Evolutionary conservation across 371 early-diverging fungal genomes (phyloP).

Genomic region (Mortierella sp.): DNA sequence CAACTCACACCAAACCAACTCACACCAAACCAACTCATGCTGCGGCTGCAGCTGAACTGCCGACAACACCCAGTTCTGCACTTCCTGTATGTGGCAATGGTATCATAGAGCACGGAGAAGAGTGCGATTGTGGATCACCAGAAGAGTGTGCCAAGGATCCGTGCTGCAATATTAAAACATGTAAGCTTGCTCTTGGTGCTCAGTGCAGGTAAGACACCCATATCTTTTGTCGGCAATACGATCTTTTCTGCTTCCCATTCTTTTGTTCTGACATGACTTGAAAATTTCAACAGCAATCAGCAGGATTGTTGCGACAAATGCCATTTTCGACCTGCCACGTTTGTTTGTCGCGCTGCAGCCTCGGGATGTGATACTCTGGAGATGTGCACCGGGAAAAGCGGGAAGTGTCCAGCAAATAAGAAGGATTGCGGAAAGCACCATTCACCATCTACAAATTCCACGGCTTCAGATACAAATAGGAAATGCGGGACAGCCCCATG

Average conservation of each 20-base stretch:
- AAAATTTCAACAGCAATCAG: constrained; percentile 77
- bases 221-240: neutral
- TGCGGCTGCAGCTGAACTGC: neutral
- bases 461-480: constrained; percentile 2
- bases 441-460: constrained; percentile 1
- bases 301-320: constrained; percentile 85
- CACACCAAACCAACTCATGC: constrained; percentile 4
- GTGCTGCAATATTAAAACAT: constrained; percentile 87
- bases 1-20: neutral
- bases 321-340: constrained; percentile 68
- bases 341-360: constrained; percentile 79
- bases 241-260: neutral
- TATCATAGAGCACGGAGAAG: constrained; percentile 88
- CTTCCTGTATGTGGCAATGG: constrained; percentile 92
- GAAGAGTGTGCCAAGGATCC: constrained; percentile 77
- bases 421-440: constrained; percentile 23
- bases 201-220: constrained; percentile 63
- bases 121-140: constrained; percentile 91
- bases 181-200: constrained; percentile 82
- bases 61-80: neutral
- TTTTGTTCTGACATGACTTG: neutral
- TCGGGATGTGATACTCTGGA: constrained; percentile 85
- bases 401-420: constrained; percentile 37
- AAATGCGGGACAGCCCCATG: constrained; percentile 71
- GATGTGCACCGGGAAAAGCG: constrained; percentile 77